These are phyloP conservation scores for Hypoxylon sp. DNA, from an alignment of 2,329 filamentous ascomycete species.

Conservation along the genomic window DNA sequence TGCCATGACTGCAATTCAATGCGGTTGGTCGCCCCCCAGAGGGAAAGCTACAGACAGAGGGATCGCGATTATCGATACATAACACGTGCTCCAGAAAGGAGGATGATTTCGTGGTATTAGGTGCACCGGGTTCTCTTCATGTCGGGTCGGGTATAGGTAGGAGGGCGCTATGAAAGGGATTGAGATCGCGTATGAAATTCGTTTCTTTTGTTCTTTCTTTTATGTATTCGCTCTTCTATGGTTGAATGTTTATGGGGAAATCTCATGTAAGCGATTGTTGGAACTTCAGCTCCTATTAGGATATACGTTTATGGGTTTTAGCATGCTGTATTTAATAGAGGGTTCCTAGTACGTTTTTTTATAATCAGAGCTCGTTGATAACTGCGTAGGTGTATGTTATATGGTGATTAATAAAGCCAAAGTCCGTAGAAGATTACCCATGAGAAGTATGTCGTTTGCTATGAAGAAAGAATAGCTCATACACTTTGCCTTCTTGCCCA, in stretches of 20 bases:
- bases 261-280: not conserved
- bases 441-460: not conserved
- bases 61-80: slow-evolving; percentile 12
- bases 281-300: not conserved
- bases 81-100: slow-evolving; percentile 34
- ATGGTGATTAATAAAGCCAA: not conserved
- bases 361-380: not conserved
- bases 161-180: not conserved
- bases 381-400: not conserved
- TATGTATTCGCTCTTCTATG: not conserved
- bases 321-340: not conserved
- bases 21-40: slow-evolving; percentile 10
- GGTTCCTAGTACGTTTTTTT: not conserved
- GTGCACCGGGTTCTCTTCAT: not conserved
- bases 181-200: too few species aligned
- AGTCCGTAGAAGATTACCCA: not conserved
- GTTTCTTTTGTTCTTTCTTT: slow-evolving; percentile 6
- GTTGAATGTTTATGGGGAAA: not conserved
- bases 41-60: slow-evolving; percentile 18
- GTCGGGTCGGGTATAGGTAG: not conserved
- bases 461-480: not conserved
- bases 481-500: too few species aligned
- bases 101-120: slow-evolving; percentile 34
- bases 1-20: slow-evolving; percentile 44
- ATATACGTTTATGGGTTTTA: not conserved